Conservation (phyloP, 2,329 filamentous ascomycete species). For the Arthrocladium fulminans region DNA sequence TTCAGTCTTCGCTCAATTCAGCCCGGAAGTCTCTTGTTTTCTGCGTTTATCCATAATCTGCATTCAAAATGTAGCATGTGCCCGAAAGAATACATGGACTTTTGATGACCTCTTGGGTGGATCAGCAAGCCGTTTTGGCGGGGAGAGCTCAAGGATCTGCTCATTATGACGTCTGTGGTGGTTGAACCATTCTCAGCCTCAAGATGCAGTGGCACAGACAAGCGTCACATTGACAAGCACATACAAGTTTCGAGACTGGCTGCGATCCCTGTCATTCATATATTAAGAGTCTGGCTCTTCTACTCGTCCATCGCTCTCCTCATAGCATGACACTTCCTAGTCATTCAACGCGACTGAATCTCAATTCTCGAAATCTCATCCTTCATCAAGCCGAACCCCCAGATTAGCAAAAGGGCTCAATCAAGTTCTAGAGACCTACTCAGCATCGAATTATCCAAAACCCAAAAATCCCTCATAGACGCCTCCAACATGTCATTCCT, state of each 20-base stretch:
- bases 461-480: background rate
- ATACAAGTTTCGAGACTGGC: background rate
- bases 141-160: background rate
- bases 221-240: background rate
- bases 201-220: background rate
- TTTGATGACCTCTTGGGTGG: background rate
- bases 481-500: conserved; percentile 30
- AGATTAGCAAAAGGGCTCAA: too few species aligned
- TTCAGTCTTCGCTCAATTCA: too few species aligned
- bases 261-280: too few species aligned
- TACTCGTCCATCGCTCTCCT: background rate
- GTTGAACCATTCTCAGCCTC: background rate
- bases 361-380: background rate
- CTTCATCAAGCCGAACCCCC: background rate
- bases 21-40: too few species aligned
- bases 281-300: background rate
- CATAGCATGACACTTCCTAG: background rate
- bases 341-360: too few species aligned
- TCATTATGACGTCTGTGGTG: background rate
- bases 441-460: background rate
- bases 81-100: too few species aligned
- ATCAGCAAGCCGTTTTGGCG: background rate
- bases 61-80: too few species aligned
- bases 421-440: background rate
- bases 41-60: too few species aligned